phyloP scores from a whole-genome alignment of 805 yeast genomes.

The Teunomyces kruisii region DNA sequence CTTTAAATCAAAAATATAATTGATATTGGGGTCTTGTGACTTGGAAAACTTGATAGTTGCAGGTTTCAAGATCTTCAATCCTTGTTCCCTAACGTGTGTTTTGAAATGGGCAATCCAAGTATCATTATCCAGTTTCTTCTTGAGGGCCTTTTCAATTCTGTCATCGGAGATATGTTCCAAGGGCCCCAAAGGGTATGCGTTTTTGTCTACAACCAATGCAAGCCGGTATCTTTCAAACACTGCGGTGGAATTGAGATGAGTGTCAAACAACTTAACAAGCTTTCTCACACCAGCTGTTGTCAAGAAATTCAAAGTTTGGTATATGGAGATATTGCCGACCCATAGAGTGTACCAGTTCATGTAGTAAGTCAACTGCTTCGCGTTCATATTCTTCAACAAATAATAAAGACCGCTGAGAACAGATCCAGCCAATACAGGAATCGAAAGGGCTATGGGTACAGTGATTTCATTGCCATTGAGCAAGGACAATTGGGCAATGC shows the following conservation, averaged over 20 bases:
- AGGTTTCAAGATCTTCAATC: conserved; percentile 14
- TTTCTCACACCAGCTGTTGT: conserved; percentile 23
- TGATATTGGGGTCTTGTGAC: conserved; percentile 13
- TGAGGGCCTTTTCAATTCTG: conserved; percentile 8
- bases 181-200: conserved; percentile 36
- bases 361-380: conserved; percentile 25
- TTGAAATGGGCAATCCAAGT: conserved; percentile 7
- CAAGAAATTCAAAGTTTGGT: conserved; percentile 25
- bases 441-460: conserved; percentile 28
- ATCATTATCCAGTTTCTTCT: conserved; percentile 6
- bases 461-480: conserved; percentile 9
- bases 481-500: conserved; percentile 9
- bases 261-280: conserved; percentile 21
- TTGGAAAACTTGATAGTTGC: conserved; percentile 12
- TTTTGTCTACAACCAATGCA: conserved; percentile 38
- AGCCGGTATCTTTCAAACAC: conserved; percentile 36
- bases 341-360: conserved; percentile 37
- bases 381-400: conserved; percentile 30
- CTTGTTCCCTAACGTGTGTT: conserved; percentile 12
- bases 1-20: conserved; percentile 21
- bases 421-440: conserved; percentile 47
- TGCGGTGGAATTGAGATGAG: neutral
- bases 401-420: conserved; percentile 40
- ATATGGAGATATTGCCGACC: conserved; percentile 32
- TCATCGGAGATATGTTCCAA: conserved; percentile 24